These are phyloP conservation scores for Fusarium guadeloupense DNA, from an alignment of 2,329 filamentous ascomycete species.

Conservation along the genomic window DNA sequence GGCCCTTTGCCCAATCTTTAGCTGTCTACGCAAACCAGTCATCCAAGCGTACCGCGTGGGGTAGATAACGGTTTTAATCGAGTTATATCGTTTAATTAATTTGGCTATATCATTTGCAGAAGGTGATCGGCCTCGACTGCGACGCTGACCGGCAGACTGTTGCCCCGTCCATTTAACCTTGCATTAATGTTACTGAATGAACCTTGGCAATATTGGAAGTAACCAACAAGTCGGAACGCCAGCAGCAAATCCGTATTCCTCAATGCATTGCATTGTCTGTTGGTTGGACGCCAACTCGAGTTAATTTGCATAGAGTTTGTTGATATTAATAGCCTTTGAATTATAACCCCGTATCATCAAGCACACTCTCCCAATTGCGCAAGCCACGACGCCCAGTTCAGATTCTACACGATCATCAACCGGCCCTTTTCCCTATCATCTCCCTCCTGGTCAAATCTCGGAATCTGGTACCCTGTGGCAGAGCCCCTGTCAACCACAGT, in stretches of 20 bases:
- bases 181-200: too few relatives aligned
- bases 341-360: too few relatives aligned
- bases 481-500: background rate
- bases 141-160: too few relatives aligned
- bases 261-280: too few relatives aligned
- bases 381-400: constrained; percentile 7
- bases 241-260: too few relatives aligned
- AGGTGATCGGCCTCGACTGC: background rate
- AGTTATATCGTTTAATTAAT: background rate
- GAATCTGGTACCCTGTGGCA: too few relatives aligned
- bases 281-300: background rate
- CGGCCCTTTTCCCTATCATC: background rate
- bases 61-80: background rate
- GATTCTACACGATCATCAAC: background rate
- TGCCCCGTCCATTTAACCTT: too few relatives aligned
- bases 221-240: too few relatives aligned
- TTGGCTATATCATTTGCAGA: background rate
- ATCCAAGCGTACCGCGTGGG: background rate
- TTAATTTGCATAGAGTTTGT: constrained; percentile 14
- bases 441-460: background rate
- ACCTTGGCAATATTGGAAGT: too few relatives aligned
- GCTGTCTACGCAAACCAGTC: background rate
- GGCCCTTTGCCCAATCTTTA: background rate
- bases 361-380: too few relatives aligned
- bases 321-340: background rate